Evolutionary conservation across 441 rosid species (phyloP), one percentile per base, ranked within the genome.

Genomic region (Gossypium gossypioides): DNA sequence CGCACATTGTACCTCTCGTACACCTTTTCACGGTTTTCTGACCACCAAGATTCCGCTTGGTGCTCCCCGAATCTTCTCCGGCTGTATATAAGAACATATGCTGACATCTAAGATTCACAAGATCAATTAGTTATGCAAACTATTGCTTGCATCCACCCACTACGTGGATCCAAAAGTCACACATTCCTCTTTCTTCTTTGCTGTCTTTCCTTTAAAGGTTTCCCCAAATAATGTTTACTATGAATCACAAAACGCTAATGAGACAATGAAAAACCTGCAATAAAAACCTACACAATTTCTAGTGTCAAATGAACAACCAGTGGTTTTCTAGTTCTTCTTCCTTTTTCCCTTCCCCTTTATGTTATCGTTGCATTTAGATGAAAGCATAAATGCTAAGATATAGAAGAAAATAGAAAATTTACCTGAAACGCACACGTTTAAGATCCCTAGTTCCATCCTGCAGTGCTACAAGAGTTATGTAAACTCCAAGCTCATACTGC

Each of bases 351-450:
- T 32, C 7, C 9, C 0, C 18, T 15, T 40, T 42, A 13, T 15
- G 18, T 44, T 44, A 22, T 12, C 2, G 21, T 6, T 44, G 55
- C 7, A 65, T 65, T 48, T n/a, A 68, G 59, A 19, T 55, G 55
- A 32, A 18, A 51, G 46, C 58, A 32, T 0, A 27, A 48, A 50
- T 40, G 27, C 2, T 12, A 3, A 63, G 27, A 63, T 22, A 22
- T 1, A 66, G 46, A 66, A 6, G 12, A 46, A 52, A 0, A 2
- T n/a, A 59, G 58, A 42, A 6, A 5, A 71, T 76, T 66, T 87
- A 96, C 99, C 99, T 96, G 92, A 96, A 96, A 72, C 99, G 97
- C 71, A 96, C 98, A 71, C 99, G 87, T 84, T 89, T 96, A 73
- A 96, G 95, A 83, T 92, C 99, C 81, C 98, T 91, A 32, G 97